Evolutionary conservation across 2,329 filamentous ascomycete species (phyloP), one percentile per base, ranked within the genome.

Genomic region (Ceratocystis destructans): DNA sequence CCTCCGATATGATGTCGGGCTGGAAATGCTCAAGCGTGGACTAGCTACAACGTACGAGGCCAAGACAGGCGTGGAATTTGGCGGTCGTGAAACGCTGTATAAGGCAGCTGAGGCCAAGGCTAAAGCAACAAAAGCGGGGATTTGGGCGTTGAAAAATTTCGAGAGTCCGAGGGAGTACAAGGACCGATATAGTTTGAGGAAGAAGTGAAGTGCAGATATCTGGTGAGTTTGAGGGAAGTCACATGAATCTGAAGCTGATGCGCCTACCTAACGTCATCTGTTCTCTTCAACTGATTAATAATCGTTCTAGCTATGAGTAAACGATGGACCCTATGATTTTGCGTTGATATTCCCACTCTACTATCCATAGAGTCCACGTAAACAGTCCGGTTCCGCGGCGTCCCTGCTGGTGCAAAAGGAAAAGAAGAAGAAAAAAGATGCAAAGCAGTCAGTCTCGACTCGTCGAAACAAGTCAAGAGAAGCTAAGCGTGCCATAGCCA

Each of bases 81-180:
- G 94, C 28, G 84, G 86, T 0, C 78, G 82, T 66, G 83, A 86
- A 71, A 77, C 79, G 61, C 75, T 80, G 68, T 93, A 93, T 73
- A 81, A 83, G 69, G 80, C 78, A 68, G 85, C 85, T 5, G 86
- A 92, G 76, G 80, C 79, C 61, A 79, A 78, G 74, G 89, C 89
- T 2, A 89, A 85, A 77, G 77, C 73, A 69, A 82, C 80, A 72
- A 83, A 82, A 69, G 79, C 78, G 70, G 89, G 89, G 0, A 83
- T 97, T 78, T 97, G 94, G 94, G 80, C 82, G 61, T 80, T 82
- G 41, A 83, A 83, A 68, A 77, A 77, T 72, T 87, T 86, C 73
- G 92, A 96, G 78, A 96, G 86, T 74, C 94, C 94, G 7, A 83
- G 91, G 71, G 87, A 90, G 68, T 99, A 90, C 76, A 99, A 99